Evolutionary conservation across 331 rosid species (phyloP), one percentile per base, ranked within the genome.

Genomic region (Malus hybrid): DNA sequence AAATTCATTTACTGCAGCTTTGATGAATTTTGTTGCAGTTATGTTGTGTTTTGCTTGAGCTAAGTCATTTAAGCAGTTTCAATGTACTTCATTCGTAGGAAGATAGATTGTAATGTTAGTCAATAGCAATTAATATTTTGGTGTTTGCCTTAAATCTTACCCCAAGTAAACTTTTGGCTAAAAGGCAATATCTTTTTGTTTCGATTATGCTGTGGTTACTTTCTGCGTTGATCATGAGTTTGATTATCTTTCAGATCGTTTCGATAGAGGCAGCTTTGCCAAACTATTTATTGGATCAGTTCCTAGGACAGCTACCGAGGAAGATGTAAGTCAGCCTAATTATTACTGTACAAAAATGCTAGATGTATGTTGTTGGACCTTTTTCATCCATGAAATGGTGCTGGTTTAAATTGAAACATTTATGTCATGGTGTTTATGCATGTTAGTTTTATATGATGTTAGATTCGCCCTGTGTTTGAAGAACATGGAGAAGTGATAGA

Each of bases 391-490:
- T 57, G 22, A 8, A 58, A 60, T 16, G 64, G 57, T 52, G 74
- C 30, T 14, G 11, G 44, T 73, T 50, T 18, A 32, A 32, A 63
- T 63, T 1, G 30, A 20, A 22, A 15, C 8, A 10, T 74, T 74
- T 63, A 9, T 19, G 16, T 11, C 15, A 52, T 69, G 74, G 64
- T 71, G 72, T 44, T 60, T 48, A 76, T 42, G n/a, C 16, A n/a
- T 33, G 64, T 72, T 39, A 9, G 48, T 61, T 75, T 78, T 79
- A 66, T 80, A 78, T 77, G 29, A 67, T 84, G 36, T 81, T 84
- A 94, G 99, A 87, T 94, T 86, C 92, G 97, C 30, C 99, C 97
- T 46, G 77, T 87, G 86, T 94, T 94, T 71, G 99, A 90, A 86
- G 89, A 81, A 46, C 99, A 94, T 80, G 99, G 99, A 77, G 85